Evolutionary conservation across 2,329 filamentous ascomycete species (phyloP).

Genomic region (Fusarium sarcochroum): DNA sequence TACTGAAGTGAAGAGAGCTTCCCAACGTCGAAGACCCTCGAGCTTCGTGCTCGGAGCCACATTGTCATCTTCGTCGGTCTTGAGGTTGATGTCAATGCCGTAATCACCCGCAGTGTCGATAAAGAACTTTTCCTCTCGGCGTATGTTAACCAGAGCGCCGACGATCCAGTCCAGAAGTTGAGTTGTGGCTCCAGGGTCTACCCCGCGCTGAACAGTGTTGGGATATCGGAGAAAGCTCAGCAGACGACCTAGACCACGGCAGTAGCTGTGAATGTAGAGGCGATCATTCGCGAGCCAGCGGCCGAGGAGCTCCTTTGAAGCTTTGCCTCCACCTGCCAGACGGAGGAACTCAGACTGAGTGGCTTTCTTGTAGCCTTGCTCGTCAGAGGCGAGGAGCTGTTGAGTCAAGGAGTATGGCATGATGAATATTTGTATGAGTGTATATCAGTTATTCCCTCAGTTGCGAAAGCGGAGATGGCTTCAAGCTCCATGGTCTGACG

Average conservation of each 20-base stretch:
- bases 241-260: slow-evolving; percentile 75
- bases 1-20: slow-evolving; percentile 67
- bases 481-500: slow-evolving; percentile 16
- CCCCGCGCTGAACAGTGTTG: slow-evolving; percentile 29
- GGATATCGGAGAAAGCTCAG: slow-evolving; percentile 73
- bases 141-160: slow-evolving; percentile 75
- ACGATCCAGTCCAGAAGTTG: slow-evolving; percentile 74
- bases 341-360: slow-evolving; percentile 77
- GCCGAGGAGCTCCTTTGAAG: slow-evolving; percentile 68
- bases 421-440: slow-evolving; percentile 2
- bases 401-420: slow-evolving; percentile 64
- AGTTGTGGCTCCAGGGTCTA: slow-evolving; percentile 59
- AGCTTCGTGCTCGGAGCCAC: slow-evolving; percentile 54
- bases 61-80: slow-evolving; percentile 35
- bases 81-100: slow-evolving; percentile 64
- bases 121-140: slow-evolving; percentile 77
- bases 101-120: slow-evolving; percentile 74
- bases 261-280: slow-evolving; percentile 79
- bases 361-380: slow-evolving; percentile 64
- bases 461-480: slow-evolving; percentile 28
- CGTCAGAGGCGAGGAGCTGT: slow-evolving; percentile 67
- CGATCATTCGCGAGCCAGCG: slow-evolving; percentile 81
- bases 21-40: slow-evolving; percentile 57
- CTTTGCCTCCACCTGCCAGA: slow-evolving; percentile 73
- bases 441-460: slow-evolving; percentile 16